Evolutionary conservation across 2,329 filamentous ascomycete genomes (phyloP), one percentile per base, ranked within the genome.

Genomic region (Didymosphaeria variabile): DNA sequence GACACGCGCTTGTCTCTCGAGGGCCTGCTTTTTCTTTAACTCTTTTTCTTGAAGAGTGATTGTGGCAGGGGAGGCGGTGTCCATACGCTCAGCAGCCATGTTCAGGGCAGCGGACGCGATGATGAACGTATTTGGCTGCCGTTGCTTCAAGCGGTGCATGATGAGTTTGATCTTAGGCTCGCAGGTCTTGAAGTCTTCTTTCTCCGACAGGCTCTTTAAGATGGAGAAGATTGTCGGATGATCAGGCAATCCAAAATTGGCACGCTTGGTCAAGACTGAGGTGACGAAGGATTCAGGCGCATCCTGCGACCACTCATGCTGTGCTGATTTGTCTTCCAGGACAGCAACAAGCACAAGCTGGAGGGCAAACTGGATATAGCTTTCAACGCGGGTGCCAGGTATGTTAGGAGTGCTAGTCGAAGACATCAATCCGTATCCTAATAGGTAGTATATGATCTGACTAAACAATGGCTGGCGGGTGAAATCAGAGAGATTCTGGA

Each of bases 311-410:
- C 70, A 75, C n/a, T 71, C 70, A 31, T 76, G 69, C 46, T 72
- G 67, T 58, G 84, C 82, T 15, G 86, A 83, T 69, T 86, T 84
- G 71, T 98, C 95, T 79, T 98, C 95, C 3, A 91, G 82, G 45
- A 97, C 89, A 15, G 94, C 94, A 54, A 97, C 88, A 44, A 98
- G 86, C 4, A 93, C 85, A 12, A 99, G 84, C 77, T 99, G 95
- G 34, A 99, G 81, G 1, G 97, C 90, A 49, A 97, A 91, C 73
- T 98, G 94, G 34, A 98, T 81, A 79, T 97, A 97, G 0, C 92
- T 91, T 79, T 99, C 95, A 9, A 97, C 86, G 56, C 95, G 88
- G 1, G 94, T 97, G 12, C 86, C 84, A 9, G 93, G 92, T 29
- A 98, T 90, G 19, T 84, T 87, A 0, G 92, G 90, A 0, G 91